A percentile compares a stretch with the other conserved stretches of the same genome.
Conservation (phyloP, 495 filamentous ascomycete genomes). For the Podospora pseudocomata region DNA sequence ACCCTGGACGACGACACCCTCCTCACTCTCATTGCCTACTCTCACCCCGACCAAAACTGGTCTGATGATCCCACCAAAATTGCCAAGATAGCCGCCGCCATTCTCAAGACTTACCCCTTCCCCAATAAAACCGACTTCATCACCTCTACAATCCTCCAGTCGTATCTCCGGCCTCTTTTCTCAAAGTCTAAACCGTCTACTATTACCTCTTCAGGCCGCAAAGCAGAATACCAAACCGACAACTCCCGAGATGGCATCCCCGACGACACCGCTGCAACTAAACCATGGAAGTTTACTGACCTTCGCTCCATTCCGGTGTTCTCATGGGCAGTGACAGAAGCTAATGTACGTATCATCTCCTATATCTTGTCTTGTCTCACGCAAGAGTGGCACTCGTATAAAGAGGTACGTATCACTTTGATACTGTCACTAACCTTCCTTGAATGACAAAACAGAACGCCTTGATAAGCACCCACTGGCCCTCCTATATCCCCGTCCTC, state of each 20-base stretch:
- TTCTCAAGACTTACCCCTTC: conserved; percentile 44
- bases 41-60: conserved; percentile 53
- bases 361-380: neutral
- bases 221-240: conserved; percentile 48
- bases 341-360: conserved; percentile 39
- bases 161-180: conserved; percentile 65
- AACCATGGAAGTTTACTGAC: conserved; percentile 71
- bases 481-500: conserved; percentile 77
- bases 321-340: conserved; percentile 57
- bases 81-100: conserved; percentile 28
- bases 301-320: conserved; percentile 61
- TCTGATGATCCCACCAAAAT: conserved; percentile 35
- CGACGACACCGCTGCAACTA: conserved; percentile 51
- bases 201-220: conserved; percentile 61
- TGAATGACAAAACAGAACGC: conserved; percentile 13
- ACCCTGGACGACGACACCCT: conserved; percentile 22
- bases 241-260: conserved; percentile 37
- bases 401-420: too few species aligned
- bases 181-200: conserved; percentile 58
- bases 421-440: neutral
- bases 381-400: too few species aligned
- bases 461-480: conserved; percentile 54
- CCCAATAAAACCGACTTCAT: conserved; percentile 35
- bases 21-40: conserved; percentile 43
- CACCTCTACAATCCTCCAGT: conserved; percentile 51